Base-by-base conservation (phyloP, 306 rosid genomes). In the Casuarina equisetifolia region DNA sequence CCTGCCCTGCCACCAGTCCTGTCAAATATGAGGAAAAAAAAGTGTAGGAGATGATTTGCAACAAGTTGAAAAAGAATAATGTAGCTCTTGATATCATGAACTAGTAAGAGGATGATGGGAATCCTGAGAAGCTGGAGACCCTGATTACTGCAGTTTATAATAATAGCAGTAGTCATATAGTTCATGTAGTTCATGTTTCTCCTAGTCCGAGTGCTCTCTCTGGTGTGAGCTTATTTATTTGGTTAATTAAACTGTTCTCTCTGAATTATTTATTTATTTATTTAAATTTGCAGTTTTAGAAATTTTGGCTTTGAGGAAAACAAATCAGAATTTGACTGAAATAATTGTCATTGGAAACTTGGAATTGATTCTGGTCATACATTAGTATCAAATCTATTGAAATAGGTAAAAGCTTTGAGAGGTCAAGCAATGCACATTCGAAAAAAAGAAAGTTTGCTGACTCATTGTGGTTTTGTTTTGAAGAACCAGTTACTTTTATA, bases 41-140 rank as follows among this genome's bases (percentile, higher is more conserved):
- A 85, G 76, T 61, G 6, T 72, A 75, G 79, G 88, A 85, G 50
- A 78, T 5, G 52, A 85, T 82, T 54, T 85, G 88, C 10, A 85
- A 75, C 83, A 85, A 77, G 67, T 80, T 85, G 73, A 85, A 82
- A 52, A 85, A 82, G 85, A 85, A 81, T 64, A 82, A 81, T 78
- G 85, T 85, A 67, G 79, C 86, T 81, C 77, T 85, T 79, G 88
- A 85, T 73, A 79, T 82, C 3, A 79, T 85, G 39, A 74, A 79
- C 74, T 85, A 84, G 86, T 4, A 81, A 82, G 88, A 78, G 50
- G 88, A 82, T 57, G 79, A 81, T 72, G 85, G 63, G 75, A 85
- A 85, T 79, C 79, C 85, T 4, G 88, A 78, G 62, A 85, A 82
- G 79, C 62, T 85, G 85, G 88, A 79, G 46, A 84, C 83, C 57